These are phyloP conservation scores for Cutaneotrichosporon spelunceum DNA, from an alignment of 1,284 basidiomycete species.

Conservation along the genomic window DNA sequence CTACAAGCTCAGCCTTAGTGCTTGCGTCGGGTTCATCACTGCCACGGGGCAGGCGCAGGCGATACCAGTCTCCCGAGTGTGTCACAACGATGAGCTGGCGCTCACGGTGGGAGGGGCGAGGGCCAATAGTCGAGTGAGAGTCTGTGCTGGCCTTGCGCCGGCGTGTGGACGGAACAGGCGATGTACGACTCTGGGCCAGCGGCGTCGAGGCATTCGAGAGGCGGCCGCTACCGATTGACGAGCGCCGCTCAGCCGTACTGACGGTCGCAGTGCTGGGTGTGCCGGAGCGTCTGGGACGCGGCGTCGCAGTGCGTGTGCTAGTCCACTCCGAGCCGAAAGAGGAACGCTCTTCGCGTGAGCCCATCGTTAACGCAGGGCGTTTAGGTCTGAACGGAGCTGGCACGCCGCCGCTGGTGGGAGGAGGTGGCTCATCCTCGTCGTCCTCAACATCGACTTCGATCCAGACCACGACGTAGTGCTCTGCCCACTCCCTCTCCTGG, in stretches of 20 bases:
- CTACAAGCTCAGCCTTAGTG: constrained; percentile 42
- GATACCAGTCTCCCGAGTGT: constrained; percentile 89
- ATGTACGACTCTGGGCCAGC: not conserved
- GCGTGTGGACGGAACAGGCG: not conserved
- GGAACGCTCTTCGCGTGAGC: constrained; percentile 28
- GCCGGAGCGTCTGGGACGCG: constrained; percentile 12
- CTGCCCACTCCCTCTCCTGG: constrained; percentile 63
- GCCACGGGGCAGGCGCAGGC: constrained; percentile 64
- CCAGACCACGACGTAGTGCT: constrained; percentile 81
- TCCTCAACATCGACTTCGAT: constrained; percentile 60
- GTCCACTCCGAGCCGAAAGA: constrained; percentile 31
- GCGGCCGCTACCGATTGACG: constrained; percentile 8
- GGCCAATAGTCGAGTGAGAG: constrained; percentile 9
- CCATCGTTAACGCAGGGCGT: constrained; percentile 22
- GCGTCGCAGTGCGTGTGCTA: constrained; percentile 33
- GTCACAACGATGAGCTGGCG: constrained; percentile 76
- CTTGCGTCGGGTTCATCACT: constrained; percentile 6
- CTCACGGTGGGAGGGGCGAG: not conserved
- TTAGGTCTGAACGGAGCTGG: constrained; percentile 8
- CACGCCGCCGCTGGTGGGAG: constrained; percentile 14
- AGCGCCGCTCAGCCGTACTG: constrained; percentile 8
- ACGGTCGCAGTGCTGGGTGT: constrained; percentile 19
- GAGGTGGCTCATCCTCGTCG: constrained; percentile 33
- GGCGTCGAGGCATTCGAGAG: constrained; percentile 1
- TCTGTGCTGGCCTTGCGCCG: not conserved